Conservation (phyloP, 2,329 filamentous ascomycete genomes). For the Westerdykella sp. region DNA sequence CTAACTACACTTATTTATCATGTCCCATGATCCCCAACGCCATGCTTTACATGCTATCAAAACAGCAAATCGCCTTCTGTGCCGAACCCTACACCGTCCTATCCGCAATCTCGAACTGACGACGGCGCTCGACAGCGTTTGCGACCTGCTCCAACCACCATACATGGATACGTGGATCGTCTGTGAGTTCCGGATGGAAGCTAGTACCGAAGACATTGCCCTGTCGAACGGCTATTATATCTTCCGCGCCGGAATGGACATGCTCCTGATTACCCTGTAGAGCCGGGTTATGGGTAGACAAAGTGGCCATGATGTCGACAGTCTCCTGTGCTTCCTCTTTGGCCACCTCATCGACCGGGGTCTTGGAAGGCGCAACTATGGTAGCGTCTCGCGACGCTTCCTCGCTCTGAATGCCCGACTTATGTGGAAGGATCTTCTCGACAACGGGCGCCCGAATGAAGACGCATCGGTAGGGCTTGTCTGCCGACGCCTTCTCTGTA, state of each 20-base stretch:
- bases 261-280: constrained; percentile 45
- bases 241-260: constrained; percentile 44
- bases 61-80: background rate
- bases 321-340: constrained; percentile 41
- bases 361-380: constrained; percentile 52
- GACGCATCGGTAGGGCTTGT: constrained; percentile 65
- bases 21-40: constrained; percentile 6
- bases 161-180: constrained; percentile 78
- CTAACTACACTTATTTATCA: background rate
- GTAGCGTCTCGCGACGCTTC: constrained; percentile 46
- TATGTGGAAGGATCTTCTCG: constrained; percentile 63
- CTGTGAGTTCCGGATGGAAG: constrained; percentile 90
- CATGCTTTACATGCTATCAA: constrained; percentile 6
- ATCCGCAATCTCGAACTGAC: constrained; percentile 27
- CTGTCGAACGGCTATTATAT: constrained; percentile 85
- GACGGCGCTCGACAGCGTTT: constrained; percentile 26
- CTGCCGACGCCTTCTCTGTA: constrained; percentile 21
- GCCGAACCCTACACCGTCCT: constrained; percentile 11
- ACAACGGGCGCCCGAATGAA: constrained; percentile 96
- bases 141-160: constrained; percentile 82
- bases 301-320: constrained; percentile 54
- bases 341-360: constrained; percentile 42
- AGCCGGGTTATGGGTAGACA: constrained; percentile 48
- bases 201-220: constrained; percentile 91
- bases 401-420: constrained; percentile 46